Evolutionary conservation across 169 alveolate genomes (phyloP).

Genomic region (Cryptosporidium meleagridis): DNA sequence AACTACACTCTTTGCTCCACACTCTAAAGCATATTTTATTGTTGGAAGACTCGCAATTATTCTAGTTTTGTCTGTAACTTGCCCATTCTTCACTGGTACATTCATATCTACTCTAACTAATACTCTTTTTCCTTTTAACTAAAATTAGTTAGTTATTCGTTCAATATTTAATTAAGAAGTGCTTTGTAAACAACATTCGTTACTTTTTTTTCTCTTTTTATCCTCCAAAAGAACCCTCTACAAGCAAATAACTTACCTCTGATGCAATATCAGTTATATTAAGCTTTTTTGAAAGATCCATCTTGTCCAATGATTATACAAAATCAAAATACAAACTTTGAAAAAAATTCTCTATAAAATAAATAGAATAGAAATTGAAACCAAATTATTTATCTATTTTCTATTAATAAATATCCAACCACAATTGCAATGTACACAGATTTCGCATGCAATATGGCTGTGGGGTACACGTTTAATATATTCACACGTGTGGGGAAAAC

Average conservation of each 20-base stretch:
- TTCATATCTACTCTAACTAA: slow-evolving; percentile 97
- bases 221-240: no score
- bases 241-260: slow-evolving; percentile 44
- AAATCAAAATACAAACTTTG: slow-evolving; percentile 6
- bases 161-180: not conserved
- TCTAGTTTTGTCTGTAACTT: slow-evolving; percentile 92
- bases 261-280: slow-evolving; percentile 55
- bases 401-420: not conserved
- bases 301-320: not conserved
- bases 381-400: not conserved
- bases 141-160: not conserved
- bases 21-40: slow-evolving; percentile 89
- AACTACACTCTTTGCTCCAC: slow-evolving; percentile 92
- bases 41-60: slow-evolving; percentile 94
- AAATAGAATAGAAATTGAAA: not conserved
- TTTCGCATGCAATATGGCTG: not conserved
- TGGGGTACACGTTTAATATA: slow-evolving; percentile 20
- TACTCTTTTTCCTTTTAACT: slow-evolving; percentile 92
- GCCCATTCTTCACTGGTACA: slow-evolving; percentile 94
- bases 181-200: no score
- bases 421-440: not conserved
- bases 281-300: slow-evolving; percentile 70
- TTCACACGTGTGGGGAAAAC: not conserved
- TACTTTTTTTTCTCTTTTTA: no score
- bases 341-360: not conserved